Base-by-base conservation (phyloP, 2,329 filamentous ascomycete genomes). In the Orbilia oligospora region DNA sequence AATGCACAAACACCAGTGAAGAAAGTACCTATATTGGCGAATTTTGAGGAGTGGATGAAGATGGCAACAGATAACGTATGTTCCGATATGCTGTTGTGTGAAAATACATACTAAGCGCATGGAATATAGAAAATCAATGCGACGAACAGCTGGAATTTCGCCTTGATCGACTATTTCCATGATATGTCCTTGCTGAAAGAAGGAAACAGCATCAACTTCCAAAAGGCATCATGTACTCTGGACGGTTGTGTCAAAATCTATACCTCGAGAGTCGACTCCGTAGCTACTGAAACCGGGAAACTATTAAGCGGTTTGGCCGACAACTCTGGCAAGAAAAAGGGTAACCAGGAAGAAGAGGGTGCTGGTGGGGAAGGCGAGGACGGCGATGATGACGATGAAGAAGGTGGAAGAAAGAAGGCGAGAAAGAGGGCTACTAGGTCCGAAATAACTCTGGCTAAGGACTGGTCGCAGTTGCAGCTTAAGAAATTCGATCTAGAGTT, bases 31-130 rank as follows among this genome's bases (percentile, higher is more conserved):
- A 92, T 99, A 82, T 87, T 99, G 69, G 96, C 96, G 83, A 99
- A 99, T 85, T 99, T 98, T 82, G 96, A 99, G 84, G 96, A 99
- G 84, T 98, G 95, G 96, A 98, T 99, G 94, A 99, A 98, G 88
- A 97, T 99, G 94, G 96, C 96, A 1, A 98, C 96, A 16, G 96
- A 99, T 86, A 99, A 99, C 77, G 81, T 82, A 55, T 58, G 81
- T 49, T 58, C 30, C 18, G 10, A 10, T 33, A 20, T 5, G 5
- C 8, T 46, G n/a, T 46, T 5, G 44, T 46, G 44, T 9, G 14
- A 24, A n/a, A 20, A 4, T 51, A 5, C 9, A 27, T 51, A 24
- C 48, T 51, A n/a, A 51, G 48, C 12, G 18, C 10, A 8, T 77
- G 9, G 36, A n/a, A 61, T 55, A 48, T 80, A 82, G 86, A 96